A percentile compares a stretch with the other conserved stretches of the same genome.
These are phyloP conservation scores for Suillus variegatus DNA, from an alignment of 768 basidiomycete genomes.

Conservation along the genomic window DNA sequence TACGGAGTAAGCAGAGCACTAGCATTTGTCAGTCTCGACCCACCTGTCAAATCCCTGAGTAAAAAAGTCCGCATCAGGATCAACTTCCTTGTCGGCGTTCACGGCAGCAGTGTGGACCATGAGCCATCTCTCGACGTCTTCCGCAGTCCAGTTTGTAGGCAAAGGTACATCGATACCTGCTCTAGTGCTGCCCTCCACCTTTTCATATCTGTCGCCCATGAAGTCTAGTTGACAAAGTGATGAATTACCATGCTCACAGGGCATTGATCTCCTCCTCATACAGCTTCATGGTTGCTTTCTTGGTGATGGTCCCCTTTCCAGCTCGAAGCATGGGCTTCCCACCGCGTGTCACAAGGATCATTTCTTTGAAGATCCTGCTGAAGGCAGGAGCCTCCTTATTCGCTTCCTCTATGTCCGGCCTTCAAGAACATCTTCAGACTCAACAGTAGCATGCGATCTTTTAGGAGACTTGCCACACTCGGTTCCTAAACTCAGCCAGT, in stretches of 20 bases:
- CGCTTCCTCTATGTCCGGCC: slow-evolving; percentile 45
- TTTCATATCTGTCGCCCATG: slow-evolving; percentile 28
- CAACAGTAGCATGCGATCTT: not conserved
- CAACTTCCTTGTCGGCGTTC: slow-evolving; percentile 8
- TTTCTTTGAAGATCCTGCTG: slow-evolving; percentile 51
- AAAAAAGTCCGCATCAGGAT: slow-evolving; percentile 27
- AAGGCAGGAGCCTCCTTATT: slow-evolving; percentile 42
- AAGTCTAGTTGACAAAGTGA: not conserved
- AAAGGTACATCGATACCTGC: slow-evolving; percentile 20
- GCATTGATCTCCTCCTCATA: slow-evolving; percentile 50
- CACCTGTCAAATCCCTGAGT: slow-evolving; percentile 41
- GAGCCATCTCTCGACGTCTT: slow-evolving; percentile 28
- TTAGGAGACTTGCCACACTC: slow-evolving; percentile 26
- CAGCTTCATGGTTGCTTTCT: slow-evolving; percentile 36
- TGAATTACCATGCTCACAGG: slow-evolving; percentile 33
- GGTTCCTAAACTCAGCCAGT: slow-evolving; percentile 30
- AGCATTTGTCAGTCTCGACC: not conserved
- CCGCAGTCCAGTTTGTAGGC: slow-evolving; percentile 27
- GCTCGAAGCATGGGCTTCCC: slow-evolving; percentile 46
- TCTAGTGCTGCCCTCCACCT: slow-evolving; percentile 28
- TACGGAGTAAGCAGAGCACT: not conserved
- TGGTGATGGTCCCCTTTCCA: slow-evolving; percentile 46
- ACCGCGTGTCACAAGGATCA: slow-evolving; percentile 46
- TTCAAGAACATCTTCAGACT: slow-evolving; percentile 13
- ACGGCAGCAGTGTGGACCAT: slow-evolving; percentile 21